Base-by-base conservation (phyloP, 345 rosid genomes). In the Brassica nigra region DNA sequence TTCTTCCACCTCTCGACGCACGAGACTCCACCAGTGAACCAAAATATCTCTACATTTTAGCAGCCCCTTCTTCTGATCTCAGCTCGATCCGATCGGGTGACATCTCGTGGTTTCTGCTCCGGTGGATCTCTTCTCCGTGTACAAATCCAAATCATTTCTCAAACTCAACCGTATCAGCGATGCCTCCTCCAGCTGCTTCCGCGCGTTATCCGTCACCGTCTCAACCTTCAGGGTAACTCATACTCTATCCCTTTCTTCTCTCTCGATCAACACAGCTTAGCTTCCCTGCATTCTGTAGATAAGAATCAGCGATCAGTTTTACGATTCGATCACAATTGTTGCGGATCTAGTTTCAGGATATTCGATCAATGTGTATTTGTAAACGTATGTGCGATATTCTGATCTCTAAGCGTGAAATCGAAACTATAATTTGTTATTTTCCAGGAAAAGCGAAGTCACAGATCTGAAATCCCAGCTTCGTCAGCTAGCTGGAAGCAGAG, bases 381-480 rank as follows among this genome's bases (percentile, higher is more conserved):
- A 44, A 57, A 44, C 1, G n/a, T 59, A 47, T 74, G 49, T 62
- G 2, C 14, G 16, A 63, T 80, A 57, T 54, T 62, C 29, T 70
- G 67, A 69, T 70, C 52, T 75, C 52, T 80, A 63, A 54, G 70
- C 7, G 7, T 30, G 73, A 42, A 47, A 30, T 3, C 55, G 76
- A 55, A 39, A 11, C 7, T 31, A 57, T 20, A 70, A 29, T n/a
- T 27, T 55, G 68, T 55, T n/a, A 9, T 76, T 67, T 70, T 12
- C 63, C 91, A 95, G 99, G 62, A 95, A 95, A 90, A 85, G 99
- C 65, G 99, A 95, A 78, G 99, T 95, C 16, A 82, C 97, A 4
- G 99, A 95, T 86, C 85, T 95, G 81, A 95, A 93, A 80, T 66
- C 86, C 9, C 99, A 95, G 86, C 98, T 95, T 78, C 91, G 99